These are phyloP conservation scores for Coffea canephora DNA, from an alignment of 257 asterid species.

Conservation along the genomic window DNA sequence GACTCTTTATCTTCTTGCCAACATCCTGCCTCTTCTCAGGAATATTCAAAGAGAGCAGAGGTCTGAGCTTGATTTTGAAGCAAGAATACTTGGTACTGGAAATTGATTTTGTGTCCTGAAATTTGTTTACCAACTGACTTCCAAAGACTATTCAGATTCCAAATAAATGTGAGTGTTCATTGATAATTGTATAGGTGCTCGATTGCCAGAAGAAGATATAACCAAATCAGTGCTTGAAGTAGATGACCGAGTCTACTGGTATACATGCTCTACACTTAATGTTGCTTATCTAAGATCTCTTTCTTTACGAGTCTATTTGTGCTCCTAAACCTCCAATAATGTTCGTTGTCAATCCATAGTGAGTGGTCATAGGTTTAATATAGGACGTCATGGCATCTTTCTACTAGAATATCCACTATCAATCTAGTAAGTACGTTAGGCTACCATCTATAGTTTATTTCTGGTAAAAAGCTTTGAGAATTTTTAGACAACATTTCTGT, in stretches of 20 bases:
- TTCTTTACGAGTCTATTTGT: neutral
- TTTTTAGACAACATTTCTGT: constrained; percentile 7
- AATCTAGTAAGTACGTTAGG: neutral
- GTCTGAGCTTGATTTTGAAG: constrained; percentile 55
- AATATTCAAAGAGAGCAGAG: constrained; percentile 54
- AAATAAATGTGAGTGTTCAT: constrained; percentile 13
- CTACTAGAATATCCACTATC: neutral
- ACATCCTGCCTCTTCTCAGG: constrained; percentile 65
- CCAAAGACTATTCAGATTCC: constrained; percentile 15
- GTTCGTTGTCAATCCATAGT: neutral
- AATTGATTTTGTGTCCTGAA: constrained; percentile 3
- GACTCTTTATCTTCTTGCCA: constrained; percentile 50
- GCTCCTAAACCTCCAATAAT: neutral
- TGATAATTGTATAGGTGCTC: constrained; percentile 44
- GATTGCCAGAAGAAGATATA: constrained; percentile 50
- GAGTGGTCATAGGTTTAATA: neutral
- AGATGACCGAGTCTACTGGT: constrained; percentile 73
- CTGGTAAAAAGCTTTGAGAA: neutral
- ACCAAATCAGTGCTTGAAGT: constrained; percentile 42
- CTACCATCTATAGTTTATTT: neutral
- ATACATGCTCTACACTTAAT: constrained; percentile 15
- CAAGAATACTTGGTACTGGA: constrained; percentile 48
- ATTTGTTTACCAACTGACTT: constrained; percentile 10
- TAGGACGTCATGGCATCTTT: neutral
- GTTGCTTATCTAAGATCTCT: no score